These are phyloP conservation scores for Penicillium coffeae DNA, from an alignment of 495 filamentous ascomycete species.

Conservation along the genomic window DNA sequence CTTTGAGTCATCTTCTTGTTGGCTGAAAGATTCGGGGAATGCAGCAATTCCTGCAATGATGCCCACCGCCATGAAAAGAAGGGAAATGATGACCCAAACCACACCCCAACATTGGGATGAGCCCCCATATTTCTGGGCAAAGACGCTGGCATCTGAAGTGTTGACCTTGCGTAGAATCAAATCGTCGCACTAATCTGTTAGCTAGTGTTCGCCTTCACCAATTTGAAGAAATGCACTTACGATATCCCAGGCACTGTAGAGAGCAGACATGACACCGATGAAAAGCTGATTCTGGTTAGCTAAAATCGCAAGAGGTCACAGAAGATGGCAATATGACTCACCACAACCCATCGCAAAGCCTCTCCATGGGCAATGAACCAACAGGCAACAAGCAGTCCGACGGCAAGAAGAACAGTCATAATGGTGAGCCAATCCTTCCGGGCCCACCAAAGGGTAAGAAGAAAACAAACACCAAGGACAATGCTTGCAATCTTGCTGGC, in stretches of 20 bases:
- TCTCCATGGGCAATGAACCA: slow-evolving; percentile 79
- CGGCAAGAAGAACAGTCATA: slow-evolving; percentile 60
- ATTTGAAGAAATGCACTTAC: slow-evolving; percentile 36
- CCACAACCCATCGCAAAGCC: slow-evolving; percentile 67
- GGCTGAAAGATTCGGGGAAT: slow-evolving; percentile 61
- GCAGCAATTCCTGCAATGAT: slow-evolving; percentile 74
- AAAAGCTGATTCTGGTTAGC: slow-evolving; percentile 47
- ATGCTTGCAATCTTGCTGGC: slow-evolving; percentile 75
- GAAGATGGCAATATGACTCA: slow-evolving; percentile 19
- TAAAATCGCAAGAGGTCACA: too few species aligned
- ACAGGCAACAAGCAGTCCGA: slow-evolving; percentile 67
- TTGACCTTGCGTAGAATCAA: slow-evolving; percentile 82
- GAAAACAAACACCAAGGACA: slow-evolving; percentile 65
- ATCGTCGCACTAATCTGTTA: slow-evolving; percentile 58
- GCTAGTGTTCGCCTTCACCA: background rate
- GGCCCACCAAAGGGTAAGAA: slow-evolving; percentile 78
- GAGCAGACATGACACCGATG: slow-evolving; percentile 73
- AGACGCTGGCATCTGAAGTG: slow-evolving; percentile 74
- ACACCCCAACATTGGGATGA: slow-evolving; percentile 80
- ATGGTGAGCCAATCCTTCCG: slow-evolving; percentile 74
- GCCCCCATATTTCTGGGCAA: slow-evolving; percentile 71
- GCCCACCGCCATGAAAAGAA: slow-evolving; percentile 64
- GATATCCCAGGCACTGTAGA: slow-evolving; percentile 84
- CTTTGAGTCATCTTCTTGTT: slow-evolving; percentile 67
- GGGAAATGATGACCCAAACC: slow-evolving; percentile 68